Percentiles rank a stretch among this genome's conserved stretches.
phyloP scores from a whole-genome alignment of 441 rosid genomes.

The California macrophylla region DNA sequence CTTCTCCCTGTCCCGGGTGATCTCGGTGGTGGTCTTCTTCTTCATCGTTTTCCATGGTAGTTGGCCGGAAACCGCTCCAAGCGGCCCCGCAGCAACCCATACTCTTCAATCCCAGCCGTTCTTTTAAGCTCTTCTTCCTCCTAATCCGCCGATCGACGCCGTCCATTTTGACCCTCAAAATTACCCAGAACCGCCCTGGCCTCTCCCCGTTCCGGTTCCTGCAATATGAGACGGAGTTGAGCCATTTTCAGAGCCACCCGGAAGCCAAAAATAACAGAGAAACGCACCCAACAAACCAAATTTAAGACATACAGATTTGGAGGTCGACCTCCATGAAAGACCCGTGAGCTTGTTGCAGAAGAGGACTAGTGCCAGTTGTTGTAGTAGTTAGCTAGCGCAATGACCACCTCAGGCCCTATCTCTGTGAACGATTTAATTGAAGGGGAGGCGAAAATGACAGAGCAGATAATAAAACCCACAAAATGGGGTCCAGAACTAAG shows the following conservation, averaged over 20 bases:
- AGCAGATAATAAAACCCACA: neutral
- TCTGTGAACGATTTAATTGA: neutral
- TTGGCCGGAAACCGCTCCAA: constrained; percentile 36
- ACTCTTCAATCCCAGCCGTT: constrained; percentile 49
- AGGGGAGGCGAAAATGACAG: neutral
- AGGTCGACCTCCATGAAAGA: constrained; percentile 18
- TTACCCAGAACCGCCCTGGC: constrained; percentile 34
- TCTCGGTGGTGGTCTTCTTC: constrained; percentile 19
- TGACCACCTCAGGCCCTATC: neutral
- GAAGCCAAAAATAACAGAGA: constrained; percentile 6
- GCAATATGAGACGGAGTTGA: constrained; percentile 44
- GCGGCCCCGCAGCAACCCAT: constrained; percentile 54
- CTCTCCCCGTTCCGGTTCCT: constrained; percentile 38
- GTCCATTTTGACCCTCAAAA: constrained; percentile 38
- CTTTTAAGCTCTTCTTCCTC: constrained; percentile 36
- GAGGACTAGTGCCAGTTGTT: too few species aligned
- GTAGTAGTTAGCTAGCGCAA: neutral
- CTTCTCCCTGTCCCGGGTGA: neutral
- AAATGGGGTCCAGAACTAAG: neutral
- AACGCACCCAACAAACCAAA: neutral
- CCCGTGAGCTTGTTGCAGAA: constrained; percentile 25
- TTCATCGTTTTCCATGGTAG: constrained; percentile 31
- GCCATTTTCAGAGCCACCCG: constrained; percentile 33
- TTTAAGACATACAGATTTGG: constrained; percentile 7
- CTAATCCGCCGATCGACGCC: constrained; percentile 29